Evolutionary conservation across 345 rosid species (phyloP).

Genomic region (Populus alba): DNA sequence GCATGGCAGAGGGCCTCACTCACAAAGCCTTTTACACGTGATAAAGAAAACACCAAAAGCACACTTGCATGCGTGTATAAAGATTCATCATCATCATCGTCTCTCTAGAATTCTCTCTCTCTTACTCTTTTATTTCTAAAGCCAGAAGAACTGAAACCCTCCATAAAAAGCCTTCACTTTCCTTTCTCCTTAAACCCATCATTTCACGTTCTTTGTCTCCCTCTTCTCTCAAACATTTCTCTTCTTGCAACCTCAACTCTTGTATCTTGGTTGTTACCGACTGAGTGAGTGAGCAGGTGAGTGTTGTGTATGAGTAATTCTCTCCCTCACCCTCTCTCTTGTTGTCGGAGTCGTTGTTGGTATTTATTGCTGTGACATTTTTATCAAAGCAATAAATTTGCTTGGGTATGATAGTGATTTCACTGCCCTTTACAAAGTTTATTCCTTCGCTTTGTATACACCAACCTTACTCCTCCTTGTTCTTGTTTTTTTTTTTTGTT

Average conservation of each 20-base stretch:
- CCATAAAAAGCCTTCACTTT: neutral
- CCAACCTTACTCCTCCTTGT: constrained; percentile 32
- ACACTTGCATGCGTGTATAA: constrained; percentile 92
- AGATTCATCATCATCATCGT: constrained; percentile 54
- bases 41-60: constrained; percentile 80
- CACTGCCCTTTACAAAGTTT: constrained; percentile 89
- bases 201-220: constrained; percentile 17
- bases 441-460: constrained; percentile 74
- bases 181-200: constrained; percentile 12
- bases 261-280: neutral
- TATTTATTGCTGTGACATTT: constrained; percentile 16
- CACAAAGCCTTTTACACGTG: constrained; percentile 77
- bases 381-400: constrained; percentile 32
- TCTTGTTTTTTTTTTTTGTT: constrained; percentile 35
- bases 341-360: constrained; percentile 1
- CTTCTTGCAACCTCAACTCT: neutral
- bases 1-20: constrained; percentile 14
- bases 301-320: constrained; percentile 10
- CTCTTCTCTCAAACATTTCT: constrained; percentile 4
- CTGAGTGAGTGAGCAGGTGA: constrained; percentile 28
- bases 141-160: neutral
- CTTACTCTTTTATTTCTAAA: constrained; percentile 4
- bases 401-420: constrained; percentile 58
- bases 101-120: constrained; percentile 14
- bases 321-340: neutral